These are phyloP conservation scores for Amanita thiersii DNA, from an alignment of 768 basidiomycete genomes.

Conservation along the genomic window DNA sequence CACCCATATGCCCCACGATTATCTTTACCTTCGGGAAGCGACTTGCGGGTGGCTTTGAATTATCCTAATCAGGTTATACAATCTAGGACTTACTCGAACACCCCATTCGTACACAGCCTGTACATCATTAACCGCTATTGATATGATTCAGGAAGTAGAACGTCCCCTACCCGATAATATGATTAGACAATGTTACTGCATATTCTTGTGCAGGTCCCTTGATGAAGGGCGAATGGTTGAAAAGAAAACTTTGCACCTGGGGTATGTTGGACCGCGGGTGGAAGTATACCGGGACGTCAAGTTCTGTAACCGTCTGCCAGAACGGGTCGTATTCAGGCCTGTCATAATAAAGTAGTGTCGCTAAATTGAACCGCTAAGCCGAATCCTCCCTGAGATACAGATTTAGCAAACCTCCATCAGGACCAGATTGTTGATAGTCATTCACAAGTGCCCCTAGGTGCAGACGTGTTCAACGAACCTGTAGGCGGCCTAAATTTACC, in stretches of 20 bases:
- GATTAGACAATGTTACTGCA: conserved; percentile 28
- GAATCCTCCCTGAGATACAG: background rate
- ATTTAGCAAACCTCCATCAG: conserved; percentile 23
- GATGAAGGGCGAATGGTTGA: conserved; percentile 24
- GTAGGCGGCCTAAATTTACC: background rate
- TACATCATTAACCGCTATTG: background rate
- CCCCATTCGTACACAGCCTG: conserved; percentile 27
- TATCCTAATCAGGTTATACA: background rate
- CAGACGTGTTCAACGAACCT: background rate
- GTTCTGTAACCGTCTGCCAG: conserved; percentile 27
- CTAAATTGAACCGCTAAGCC: conserved; percentile 12
- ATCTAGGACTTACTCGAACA: conserved; percentile 25
- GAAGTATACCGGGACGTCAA: conserved; percentile 32
- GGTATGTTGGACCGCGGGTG: conserved; percentile 26
- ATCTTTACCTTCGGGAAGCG: conserved; percentile 32
- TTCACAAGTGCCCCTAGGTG: conserved; percentile 29
- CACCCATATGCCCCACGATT: conserved; percentile 35
- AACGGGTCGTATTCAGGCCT: conserved; percentile 30
- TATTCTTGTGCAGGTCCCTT: conserved; percentile 27
- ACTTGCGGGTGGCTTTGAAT: conserved; percentile 13
- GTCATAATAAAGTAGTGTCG: conserved; percentile 28
- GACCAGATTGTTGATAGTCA: conserved; percentile 35
- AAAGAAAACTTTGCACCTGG: conserved; percentile 17
- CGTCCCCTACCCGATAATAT: conserved; percentile 26
- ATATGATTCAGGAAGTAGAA: background rate